Percentiles rank a stretch among this genome's conserved stretches.
phyloP scores from a whole-genome alignment of 1,139 yeast genomes.

The Lodderomyces parapsilosis region DNA sequence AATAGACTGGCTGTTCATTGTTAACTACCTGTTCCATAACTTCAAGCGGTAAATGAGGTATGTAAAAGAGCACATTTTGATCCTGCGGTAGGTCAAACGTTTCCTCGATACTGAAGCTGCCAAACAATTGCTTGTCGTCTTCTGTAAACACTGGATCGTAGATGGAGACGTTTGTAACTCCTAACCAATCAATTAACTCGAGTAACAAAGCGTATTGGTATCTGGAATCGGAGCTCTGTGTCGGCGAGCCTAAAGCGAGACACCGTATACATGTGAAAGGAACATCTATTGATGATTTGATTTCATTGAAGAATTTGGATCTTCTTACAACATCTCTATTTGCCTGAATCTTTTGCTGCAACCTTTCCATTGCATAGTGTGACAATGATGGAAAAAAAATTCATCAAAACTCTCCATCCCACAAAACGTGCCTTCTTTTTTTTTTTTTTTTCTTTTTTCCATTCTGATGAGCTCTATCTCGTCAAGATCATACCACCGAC shows the following conservation, averaged over 20 bases:
- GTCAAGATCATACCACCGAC: not conserved
- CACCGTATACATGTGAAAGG: constrained; percentile 50
- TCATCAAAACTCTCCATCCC: constrained; percentile 1
- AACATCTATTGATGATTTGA: constrained; percentile 10
- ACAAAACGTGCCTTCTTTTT: constrained; percentile 2
- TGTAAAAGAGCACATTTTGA: constrained; percentile 42
- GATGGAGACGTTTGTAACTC: constrained; percentile 36
- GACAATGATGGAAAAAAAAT: constrained; percentile 3
- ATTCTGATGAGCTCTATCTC: constrained; percentile 2
- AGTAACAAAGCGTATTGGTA: constrained; percentile 62
- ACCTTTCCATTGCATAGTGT: constrained; percentile 3
- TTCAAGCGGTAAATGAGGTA: constrained; percentile 74
- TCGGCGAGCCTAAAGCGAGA: constrained; percentile 71
- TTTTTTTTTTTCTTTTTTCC: too few relatives aligned
- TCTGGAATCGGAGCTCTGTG: constrained; percentile 54
- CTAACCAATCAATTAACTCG: constrained; percentile 29
- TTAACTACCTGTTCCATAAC: constrained; percentile 49
- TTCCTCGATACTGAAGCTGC: constrained; percentile 20
- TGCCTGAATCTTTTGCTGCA: constrained; percentile 1
- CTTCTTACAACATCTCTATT: constrained; percentile 14
- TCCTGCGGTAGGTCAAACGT: constrained; percentile 14
- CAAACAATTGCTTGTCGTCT: constrained; percentile 39
- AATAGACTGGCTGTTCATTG: constrained; percentile 27
- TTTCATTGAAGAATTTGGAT: constrained; percentile 25
- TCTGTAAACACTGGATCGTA: constrained; percentile 65